phyloP scores from a whole-genome alignment of 352 stramenopile genomes.

The Lagenidium sp. region DNA sequence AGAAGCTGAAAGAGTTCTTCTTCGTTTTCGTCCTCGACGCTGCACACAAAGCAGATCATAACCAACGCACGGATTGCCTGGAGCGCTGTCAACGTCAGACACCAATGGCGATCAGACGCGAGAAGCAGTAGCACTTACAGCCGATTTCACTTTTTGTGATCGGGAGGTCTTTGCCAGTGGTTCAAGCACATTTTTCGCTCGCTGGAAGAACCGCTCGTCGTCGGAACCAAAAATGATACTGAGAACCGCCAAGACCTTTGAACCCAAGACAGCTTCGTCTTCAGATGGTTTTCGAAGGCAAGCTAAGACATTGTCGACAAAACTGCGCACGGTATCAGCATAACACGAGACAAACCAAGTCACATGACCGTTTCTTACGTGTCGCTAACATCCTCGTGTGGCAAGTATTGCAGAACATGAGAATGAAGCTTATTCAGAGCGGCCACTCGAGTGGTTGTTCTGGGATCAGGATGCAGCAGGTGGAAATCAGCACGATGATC shows the following conservation, averaged over 20 bases:
- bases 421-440: conserved; percentile 57
- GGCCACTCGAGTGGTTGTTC: conserved; percentile 61
- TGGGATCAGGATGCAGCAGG: no score
- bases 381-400: conserved; percentile 55
- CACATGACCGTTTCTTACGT: conserved; percentile 22
- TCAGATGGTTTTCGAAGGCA: conserved; percentile 67
- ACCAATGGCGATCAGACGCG: neutral
- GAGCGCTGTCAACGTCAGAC: neutral
- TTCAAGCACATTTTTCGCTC: conserved; percentile 55
- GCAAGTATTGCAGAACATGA: conserved; percentile 58
- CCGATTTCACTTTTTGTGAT: conserved; percentile 51
- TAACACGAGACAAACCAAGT: neutral
- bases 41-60: conserved; percentile 70
- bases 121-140: conserved; percentile 19
- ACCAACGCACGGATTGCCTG: conserved; percentile 65
- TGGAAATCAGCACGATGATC: no score
- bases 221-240: conserved; percentile 65
- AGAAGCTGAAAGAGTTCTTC: conserved; percentile 52
- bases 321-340: no score
- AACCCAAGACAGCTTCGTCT: conserved; percentile 48
- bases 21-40: conserved; percentile 66
- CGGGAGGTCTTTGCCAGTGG: conserved; percentile 59
- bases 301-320: conserved; percentile 56
- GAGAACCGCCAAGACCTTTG: conserved; percentile 65
- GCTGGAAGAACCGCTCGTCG: conserved; percentile 72